Percentiles rank a stretch among this genome's conserved stretches.
Evolutionary conservation across 305 asterid genomes (phyloP).

Genomic region (Euphrasia arctica): DNA sequence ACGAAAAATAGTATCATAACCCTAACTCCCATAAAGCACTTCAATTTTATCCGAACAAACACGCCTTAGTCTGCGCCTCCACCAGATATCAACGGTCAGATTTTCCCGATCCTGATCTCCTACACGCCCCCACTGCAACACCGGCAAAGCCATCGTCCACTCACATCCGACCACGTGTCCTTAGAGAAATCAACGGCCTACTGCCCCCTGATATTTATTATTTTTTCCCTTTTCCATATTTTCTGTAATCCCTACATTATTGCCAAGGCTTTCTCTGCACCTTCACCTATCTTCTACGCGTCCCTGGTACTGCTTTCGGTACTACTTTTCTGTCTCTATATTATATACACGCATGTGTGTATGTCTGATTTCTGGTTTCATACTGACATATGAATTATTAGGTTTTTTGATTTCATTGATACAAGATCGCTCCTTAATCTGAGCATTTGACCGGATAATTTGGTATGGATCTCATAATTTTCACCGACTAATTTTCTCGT

Average conservation of each 20-base stretch:
- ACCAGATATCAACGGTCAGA: too few relatives aligned
- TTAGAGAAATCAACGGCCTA: constrained; percentile 18
- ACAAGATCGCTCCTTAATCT: constrained; percentile 13
- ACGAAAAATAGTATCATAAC: too few relatives aligned
- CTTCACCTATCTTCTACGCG: constrained; percentile 45
- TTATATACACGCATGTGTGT: constrained; percentile 4
- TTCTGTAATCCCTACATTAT: constrained; percentile 25
- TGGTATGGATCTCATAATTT: constrained; percentile 20
- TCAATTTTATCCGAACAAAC: background rate
- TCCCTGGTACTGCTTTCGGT: constrained; percentile 38
- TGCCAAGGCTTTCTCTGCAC: constrained; percentile 27
- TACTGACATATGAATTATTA: constrained; percentile 8
- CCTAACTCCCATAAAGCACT: background rate
- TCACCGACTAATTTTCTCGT: background rate
- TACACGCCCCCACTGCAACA: too few relatives aligned
- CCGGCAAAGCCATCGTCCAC: constrained; percentile 18
- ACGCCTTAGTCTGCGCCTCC: too few relatives aligned
- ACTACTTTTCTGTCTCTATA: constrained; percentile 11
- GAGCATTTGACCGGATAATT: constrained; percentile 31
- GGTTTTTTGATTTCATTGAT: background rate
- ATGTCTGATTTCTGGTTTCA: constrained; percentile 6
- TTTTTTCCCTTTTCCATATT: background rate
- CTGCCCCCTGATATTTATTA: background rate
- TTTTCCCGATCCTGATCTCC: too few relatives aligned
- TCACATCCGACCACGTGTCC: constrained; percentile 29